Conservation (phyloP, 139 green algal genomes). For the Eudorina sp. region DNA sequence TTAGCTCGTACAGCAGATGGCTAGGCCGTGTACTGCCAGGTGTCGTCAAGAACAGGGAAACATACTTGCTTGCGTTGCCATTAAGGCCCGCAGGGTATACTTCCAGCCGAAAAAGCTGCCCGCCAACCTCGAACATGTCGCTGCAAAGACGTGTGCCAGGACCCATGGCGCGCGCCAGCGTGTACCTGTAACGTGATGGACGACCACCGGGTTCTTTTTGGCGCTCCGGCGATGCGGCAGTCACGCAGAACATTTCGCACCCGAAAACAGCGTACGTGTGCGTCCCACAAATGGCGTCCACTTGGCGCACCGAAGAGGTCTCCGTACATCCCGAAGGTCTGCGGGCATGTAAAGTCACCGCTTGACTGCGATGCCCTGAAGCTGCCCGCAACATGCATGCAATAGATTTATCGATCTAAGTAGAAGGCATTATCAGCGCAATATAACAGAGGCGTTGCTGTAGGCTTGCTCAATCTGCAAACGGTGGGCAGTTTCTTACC, state of each 20-base stretch:
- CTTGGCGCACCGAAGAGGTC: constrained; percentile 23
- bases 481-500: constrained; percentile 19
- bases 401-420: neutral
- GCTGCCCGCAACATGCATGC: neutral
- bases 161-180: constrained; percentile 62
- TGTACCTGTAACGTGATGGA: constrained; percentile 50
- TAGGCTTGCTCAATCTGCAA: neutral
- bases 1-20: constrained; percentile 63
- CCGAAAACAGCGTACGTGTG: constrained; percentile 68
- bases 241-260: constrained; percentile 9
- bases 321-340: neutral
- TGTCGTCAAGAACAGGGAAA: constrained; percentile 67
- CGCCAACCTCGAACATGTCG: constrained; percentile 67
- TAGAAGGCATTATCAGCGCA: neutral
- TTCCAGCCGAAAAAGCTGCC: constrained; percentile 68
- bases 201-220: neutral
- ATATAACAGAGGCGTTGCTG: neutral
- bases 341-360: neutral
- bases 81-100: constrained; percentile 66
- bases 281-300: constrained; percentile 60
- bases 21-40: constrained; percentile 48
- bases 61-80: constrained; percentile 49
- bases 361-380: neutral
- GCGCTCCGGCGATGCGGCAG: neutral
- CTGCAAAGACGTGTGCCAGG: constrained; percentile 64